Evolutionary conservation across 1,284 basidiomycete genomes (phyloP), one percentile per base, ranked within the genome.

Genomic region (Cystobasidiaceae sp.): DNA sequence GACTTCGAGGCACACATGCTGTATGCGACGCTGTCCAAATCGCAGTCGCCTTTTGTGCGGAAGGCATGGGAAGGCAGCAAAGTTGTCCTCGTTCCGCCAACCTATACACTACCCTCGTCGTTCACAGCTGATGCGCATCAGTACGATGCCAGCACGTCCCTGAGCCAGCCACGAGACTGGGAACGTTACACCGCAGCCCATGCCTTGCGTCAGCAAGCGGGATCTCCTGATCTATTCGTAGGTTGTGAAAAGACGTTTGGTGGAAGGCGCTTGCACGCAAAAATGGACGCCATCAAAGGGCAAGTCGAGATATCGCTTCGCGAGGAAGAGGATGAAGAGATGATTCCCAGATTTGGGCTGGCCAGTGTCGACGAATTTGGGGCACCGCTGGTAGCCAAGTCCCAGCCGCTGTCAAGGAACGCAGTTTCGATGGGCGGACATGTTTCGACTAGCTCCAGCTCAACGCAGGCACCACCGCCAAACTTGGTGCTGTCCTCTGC

Each of bases 61-160:
- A 55, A 57, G 34, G 69, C 69, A 23, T 70, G 68, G 52, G 69
- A 70, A 37, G 65, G 63, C 4, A 67, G 67, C 13, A 68, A 64
- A 44, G 37, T 70, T 19, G 57, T 70, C 9, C 43, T 70, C 11
- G 44, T 70, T 15, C 69, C 69, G 13, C 58, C 69, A 8, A 62
- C 56, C 11, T 43, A 63, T 50, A 59, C 65, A 13, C 45, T 70
- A 8, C 67, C 69, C 32, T 34, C 66, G 17, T 51, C 67, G 25
- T 68, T 64, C 45, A 51, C 49, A 8, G n/a, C 51, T 4, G 30
- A 19, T 25, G n/a, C 25, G 7, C 44, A 49, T 28, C n/a, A 49
- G 9, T 37, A 7, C 28, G 34, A 44, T 23, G 28, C 28, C n/a
- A 39, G 19, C 21, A 48, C 43, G 15, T 44, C 41, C 9, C 44